Percentiles rank a stretch among this genome's conserved stretches.
Conservation (phyloP, 2,329 filamentous ascomycete genomes). For the Coleophoma crateriformis region DNA sequence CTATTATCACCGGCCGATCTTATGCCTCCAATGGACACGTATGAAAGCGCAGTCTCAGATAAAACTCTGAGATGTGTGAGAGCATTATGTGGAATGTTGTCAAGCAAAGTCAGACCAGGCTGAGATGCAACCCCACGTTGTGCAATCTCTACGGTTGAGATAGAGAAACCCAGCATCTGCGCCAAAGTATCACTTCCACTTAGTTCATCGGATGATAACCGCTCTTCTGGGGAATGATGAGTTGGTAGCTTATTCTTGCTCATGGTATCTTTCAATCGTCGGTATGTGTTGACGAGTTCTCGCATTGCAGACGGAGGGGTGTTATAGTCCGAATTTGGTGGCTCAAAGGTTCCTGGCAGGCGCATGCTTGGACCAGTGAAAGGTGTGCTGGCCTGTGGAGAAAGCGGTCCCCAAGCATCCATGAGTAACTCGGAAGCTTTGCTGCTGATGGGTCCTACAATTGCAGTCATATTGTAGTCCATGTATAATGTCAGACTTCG, state of each 20-base stretch:
- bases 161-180: slow-evolving; percentile 71
- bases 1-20: slow-evolving; percentile 53
- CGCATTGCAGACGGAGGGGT: slow-evolving; percentile 37
- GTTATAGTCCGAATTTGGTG: slow-evolving; percentile 14
- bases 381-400: slow-evolving; percentile 12
- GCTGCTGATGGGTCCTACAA: slow-evolving; percentile 15
- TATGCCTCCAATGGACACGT: slow-evolving; percentile 70
- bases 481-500: slow-evolving; percentile 17
- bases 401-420: slow-evolving; percentile 20
- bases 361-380: background rate
- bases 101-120: slow-evolving; percentile 68
- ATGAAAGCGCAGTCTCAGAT: slow-evolving; percentile 82
- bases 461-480: slow-evolving; percentile 15
- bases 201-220: slow-evolving; percentile 35
- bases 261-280: slow-evolving; percentile 53
- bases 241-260: slow-evolving; percentile 45
- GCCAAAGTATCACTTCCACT: slow-evolving; percentile 54
- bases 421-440: slow-evolving; percentile 21
- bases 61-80: slow-evolving; percentile 85
- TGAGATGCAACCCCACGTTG: slow-evolving; percentile 78
- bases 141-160: slow-evolving; percentile 84
- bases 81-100: slow-evolving; percentile 77
- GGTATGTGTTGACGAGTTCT: slow-evolving; percentile 57
- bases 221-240: slow-evolving; percentile 21
- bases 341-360: background rate